Conservation (phyloP, 352 stramenopile genomes). For the Phytophthora cactorum region DNA sequence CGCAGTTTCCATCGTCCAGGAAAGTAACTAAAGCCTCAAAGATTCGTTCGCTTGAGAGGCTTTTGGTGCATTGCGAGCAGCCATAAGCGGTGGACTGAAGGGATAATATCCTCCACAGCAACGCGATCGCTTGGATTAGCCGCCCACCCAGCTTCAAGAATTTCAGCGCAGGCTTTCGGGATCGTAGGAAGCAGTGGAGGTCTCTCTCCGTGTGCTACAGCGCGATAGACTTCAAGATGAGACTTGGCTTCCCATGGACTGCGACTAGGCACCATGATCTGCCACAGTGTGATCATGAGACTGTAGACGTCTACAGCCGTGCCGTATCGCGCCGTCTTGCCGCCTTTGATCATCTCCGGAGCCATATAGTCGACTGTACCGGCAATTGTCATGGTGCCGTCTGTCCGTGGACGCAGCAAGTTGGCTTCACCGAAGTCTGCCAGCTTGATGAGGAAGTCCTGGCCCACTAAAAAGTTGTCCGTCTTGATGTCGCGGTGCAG, state of each 20-base stretch:
- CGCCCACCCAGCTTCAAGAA: conserved; percentile 77
- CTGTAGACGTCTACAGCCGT: conserved; percentile 87
- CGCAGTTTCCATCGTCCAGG: conserved; percentile 17
- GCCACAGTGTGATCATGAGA: conserved; percentile 88
- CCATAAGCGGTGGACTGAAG: conserved; percentile 80
- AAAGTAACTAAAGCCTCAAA: conserved; percentile 12
- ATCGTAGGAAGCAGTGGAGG: conserved; percentile 75
- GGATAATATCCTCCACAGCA: conserved; percentile 76
- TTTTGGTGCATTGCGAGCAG: conserved; percentile 81
- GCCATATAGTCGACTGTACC: conserved; percentile 90
- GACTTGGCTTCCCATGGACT: conserved; percentile 79
- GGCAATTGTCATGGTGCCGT: conserved; percentile 88
- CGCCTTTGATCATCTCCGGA: conserved; percentile 83
- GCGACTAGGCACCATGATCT: conserved; percentile 82
- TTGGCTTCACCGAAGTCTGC: conserved; percentile 89
- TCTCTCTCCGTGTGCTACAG: conserved; percentile 73
- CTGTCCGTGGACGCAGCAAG: conserved; percentile 71
- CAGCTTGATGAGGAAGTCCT: conserved; percentile 83
- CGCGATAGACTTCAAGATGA: conserved; percentile 84
- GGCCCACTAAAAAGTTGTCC: conserved; percentile 84
- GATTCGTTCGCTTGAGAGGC: conserved; percentile 72
- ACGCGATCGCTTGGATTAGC: conserved; percentile 77
- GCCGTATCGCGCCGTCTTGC: conserved; percentile 81
- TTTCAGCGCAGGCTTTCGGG: conserved; percentile 70
- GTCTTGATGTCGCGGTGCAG: conserved; percentile 89